These are phyloP conservation scores for Septoria linicola DNA, from an alignment of 2,329 filamentous ascomycete genomes.

Conservation along the genomic window DNA sequence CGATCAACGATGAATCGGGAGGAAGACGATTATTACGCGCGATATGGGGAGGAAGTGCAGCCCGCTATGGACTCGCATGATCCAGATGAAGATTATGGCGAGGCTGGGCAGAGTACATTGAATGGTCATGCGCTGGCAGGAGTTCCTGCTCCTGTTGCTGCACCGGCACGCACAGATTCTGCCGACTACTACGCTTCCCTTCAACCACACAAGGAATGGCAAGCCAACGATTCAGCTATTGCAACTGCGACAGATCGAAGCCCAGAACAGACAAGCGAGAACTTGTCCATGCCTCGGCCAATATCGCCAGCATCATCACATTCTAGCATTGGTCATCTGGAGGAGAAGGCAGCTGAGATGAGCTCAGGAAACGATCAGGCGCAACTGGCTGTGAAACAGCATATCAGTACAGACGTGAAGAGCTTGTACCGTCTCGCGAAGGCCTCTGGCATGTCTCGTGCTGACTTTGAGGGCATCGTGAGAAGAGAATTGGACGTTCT, in stretches of 20 bases:
- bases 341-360: constrained; percentile 43
- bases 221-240: constrained; percentile 22
- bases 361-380: constrained; percentile 50
- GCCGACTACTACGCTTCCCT: constrained; percentile 23
- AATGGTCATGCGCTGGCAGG: constrained; percentile 51
- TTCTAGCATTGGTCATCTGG: constrained; percentile 56
- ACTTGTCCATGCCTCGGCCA: constrained; percentile 50
- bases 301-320: constrained; percentile 45
- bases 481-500: constrained; percentile 70
- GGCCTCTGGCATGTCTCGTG: constrained; percentile 68
- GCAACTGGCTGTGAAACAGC: constrained; percentile 74
- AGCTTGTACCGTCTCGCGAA: constrained; percentile 71
- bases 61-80: constrained; percentile 79
- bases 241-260: constrained; percentile 19
- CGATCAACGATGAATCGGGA: constrained; percentile 33
- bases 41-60: constrained; percentile 72
- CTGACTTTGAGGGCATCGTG: constrained; percentile 72
- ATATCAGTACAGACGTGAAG: constrained; percentile 74
- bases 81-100: constrained; percentile 65
- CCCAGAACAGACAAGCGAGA: constrained; percentile 17
- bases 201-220: constrained; percentile 24
- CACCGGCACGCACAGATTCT: constrained; percentile 10
- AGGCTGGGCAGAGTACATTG: constrained; percentile 52
- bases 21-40: constrained; percentile 72
- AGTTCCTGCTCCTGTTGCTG: constrained; percentile 1